phyloP scores from a whole-genome alignment of 176 grass and related monocot genomes.

The Hsuehochloa calcarea region DNA sequence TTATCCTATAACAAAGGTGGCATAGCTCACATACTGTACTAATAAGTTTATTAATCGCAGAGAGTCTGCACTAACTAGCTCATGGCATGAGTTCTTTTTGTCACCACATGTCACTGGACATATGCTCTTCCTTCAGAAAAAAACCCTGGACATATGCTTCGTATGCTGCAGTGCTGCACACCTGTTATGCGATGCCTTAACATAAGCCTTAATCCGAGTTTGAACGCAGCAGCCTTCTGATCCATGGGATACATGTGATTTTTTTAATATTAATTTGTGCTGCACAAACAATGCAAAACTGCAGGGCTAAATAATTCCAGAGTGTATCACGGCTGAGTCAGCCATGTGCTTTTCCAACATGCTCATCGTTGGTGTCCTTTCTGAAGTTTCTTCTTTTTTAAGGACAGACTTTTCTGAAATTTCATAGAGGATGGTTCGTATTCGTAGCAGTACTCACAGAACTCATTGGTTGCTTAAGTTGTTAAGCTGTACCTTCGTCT shows the following conservation, averaged over 20 bases:
- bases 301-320: not conserved
- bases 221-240: not conserved
- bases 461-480: not conserved
- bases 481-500: not conserved
- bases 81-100: constrained; percentile 1
- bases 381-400: not conserved
- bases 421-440: not conserved
- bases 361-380: too few species aligned
- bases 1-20: constrained; percentile 8
- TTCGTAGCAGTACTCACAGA: not conserved
- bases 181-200: not conserved
- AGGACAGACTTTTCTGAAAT: not conserved
- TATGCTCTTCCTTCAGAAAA: not conserved
- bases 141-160: constrained; percentile 10
- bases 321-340: constrained; percentile 26
- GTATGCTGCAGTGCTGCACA: not conserved
- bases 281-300: not conserved
- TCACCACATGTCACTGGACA: not conserved
- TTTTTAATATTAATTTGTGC: not conserved
- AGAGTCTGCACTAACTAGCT: not conserved
- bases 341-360: not conserved
- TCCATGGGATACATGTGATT: not conserved
- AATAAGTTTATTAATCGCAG: not conserved
- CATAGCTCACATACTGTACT: not conserved
- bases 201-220: not conserved